Conservation (phyloP, 768 basidiomycete genomes). For the Boletus rubescentipes region DNA sequence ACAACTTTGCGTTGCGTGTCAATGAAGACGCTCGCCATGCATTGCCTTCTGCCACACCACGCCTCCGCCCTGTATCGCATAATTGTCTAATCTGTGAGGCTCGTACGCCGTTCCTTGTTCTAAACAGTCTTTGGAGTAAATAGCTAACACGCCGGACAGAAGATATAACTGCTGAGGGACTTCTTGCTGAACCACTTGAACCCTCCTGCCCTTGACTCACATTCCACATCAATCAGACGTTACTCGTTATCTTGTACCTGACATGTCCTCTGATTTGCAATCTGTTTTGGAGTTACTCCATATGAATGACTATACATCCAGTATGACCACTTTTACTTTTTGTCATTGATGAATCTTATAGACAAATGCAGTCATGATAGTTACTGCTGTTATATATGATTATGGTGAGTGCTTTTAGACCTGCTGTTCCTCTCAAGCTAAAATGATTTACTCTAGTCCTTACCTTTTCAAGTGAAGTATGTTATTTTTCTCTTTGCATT, state of each 20-base stretch:
- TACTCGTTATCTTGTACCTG: too few species aligned
- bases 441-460: neutral
- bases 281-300: neutral
- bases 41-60: neutral
- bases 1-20: too few species aligned
- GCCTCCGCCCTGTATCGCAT: neutral
- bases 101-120: neutral
- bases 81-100: neutral
- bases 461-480: conserved; percentile 1
- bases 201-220: neutral
- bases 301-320: neutral
- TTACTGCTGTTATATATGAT: neutral
- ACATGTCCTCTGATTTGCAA: neutral
- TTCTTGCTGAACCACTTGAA: neutral
- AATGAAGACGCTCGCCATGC: too few species aligned
- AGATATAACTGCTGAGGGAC: neutral
- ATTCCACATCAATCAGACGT: too few species aligned
- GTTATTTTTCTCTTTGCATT: neutral
- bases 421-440: neutral
- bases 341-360: neutral
- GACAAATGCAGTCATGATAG: neutral
- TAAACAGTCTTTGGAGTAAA: too few species aligned
- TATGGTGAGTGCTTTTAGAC: neutral
- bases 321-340: neutral
- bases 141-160: too few species aligned